Conservation (phyloP, 2,329 filamentous ascomycete species). For the Ascochyta rabiei region DNA sequence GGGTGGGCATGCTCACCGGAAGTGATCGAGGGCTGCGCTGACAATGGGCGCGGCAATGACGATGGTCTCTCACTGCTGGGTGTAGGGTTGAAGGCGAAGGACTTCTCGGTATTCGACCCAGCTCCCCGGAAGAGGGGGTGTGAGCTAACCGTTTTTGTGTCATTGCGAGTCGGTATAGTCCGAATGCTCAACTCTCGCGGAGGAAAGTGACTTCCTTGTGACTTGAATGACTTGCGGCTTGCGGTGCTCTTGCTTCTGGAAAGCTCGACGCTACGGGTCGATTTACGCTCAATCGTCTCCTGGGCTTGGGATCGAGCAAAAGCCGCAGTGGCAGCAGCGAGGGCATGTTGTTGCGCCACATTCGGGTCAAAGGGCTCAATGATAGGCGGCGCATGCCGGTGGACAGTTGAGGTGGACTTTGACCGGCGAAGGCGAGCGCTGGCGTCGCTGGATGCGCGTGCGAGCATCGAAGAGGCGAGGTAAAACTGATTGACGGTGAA, state of each 20-base stretch:
- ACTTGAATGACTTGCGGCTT: conserved; percentile 40
- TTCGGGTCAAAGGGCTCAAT: conserved; percentile 35
- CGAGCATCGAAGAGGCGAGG: conserved; percentile 36
- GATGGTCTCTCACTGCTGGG: conserved; percentile 1
- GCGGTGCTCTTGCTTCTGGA: conserved; percentile 42
- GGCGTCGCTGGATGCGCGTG: conserved; percentile 45
- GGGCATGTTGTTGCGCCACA: conserved; percentile 43
- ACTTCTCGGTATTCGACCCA: conserved; percentile 26
- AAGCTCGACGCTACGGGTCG: conserved; percentile 28
- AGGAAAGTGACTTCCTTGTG: conserved; percentile 48
- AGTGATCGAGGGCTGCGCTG: conserved; percentile 29
- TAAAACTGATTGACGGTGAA: conserved; percentile 17
- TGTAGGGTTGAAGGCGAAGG: conserved; percentile 27
- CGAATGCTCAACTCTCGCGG: conserved; percentile 39
- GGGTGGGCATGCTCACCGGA: conserved; percentile 36
- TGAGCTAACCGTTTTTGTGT: conserved; percentile 10
- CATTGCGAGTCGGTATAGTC: conserved; percentile 26
- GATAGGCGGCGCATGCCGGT: conserved; percentile 24
- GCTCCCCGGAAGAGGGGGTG: conserved; percentile 20
- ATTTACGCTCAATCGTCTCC: conserved; percentile 19
- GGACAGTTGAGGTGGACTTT: conserved; percentile 44
- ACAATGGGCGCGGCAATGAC: conserved; percentile 11
- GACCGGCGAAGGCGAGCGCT: conserved; percentile 46
- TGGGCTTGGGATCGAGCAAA: conserved; percentile 41
- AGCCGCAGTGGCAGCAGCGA: conserved; percentile 47